Base-by-base conservation (phyloP, 1,284 basidiomycete genomes). In the Trametes sp. region DNA sequence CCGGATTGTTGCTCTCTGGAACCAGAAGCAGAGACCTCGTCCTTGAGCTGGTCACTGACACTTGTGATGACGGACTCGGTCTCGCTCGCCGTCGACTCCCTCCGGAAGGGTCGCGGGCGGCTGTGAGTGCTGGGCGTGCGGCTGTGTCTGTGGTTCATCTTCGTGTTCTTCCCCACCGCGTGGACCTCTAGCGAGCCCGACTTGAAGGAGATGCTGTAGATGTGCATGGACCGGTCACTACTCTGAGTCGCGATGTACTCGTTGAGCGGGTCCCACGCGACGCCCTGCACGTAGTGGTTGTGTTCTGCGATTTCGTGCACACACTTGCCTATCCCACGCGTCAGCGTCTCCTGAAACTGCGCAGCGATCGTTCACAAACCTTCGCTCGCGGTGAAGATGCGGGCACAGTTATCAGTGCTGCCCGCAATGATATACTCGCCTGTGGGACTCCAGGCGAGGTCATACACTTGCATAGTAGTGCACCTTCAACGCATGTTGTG, bases 371-470 rank as follows among this genome's bases (percentile, higher is more conserved):
- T 28, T 2, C 55, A 76, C 74, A 61, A 66, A 90, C 93, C 95
- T 73, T 96, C 93, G 21, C 79, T 81, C 2, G 89, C 82, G 23
- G 88, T 86, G 77, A 93, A 96, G 58, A 98, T 89, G 50, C 95
- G 83, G 0, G 96, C 96, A 2, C 92, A 93, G 73, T 98, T 98
- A 76, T 99, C 98, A 4, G 97, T 98, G 71, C 95, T 96, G 10
- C 97, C 97, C 14, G 95, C 92, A 54, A 98, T 87, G 62, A 99
- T 86, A 68, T 94, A 96, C 70, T 97, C 94, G 50, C 96, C 95
- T 26, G 93, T 91, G 0, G 98, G 98, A 67, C 94, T 96, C 97
- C 97, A 99, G 0, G 96, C 94, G 49, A 99, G 82, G 76, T 99
- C 97, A 75, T 99, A 98, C 13, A 99, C 95, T 76, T 98, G 96